Conservation (phyloP, 148 eudicot species). For the Oxyria digyna region DNA sequence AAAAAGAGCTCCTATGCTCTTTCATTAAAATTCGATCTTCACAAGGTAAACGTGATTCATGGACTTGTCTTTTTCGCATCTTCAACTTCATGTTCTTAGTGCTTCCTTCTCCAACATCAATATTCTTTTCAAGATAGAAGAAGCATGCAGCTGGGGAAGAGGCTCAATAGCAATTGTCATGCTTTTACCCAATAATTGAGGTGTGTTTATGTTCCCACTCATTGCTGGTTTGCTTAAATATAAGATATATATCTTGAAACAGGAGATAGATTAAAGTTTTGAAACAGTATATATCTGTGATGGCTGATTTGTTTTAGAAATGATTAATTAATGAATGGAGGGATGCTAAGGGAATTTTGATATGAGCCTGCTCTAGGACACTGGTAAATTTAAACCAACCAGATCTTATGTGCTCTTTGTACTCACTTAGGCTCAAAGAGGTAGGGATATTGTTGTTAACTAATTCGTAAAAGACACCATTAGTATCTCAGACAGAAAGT, state of each 20-base stretch:
- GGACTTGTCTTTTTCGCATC: not conserved
- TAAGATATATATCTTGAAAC: not conserved
- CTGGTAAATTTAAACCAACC: no score
- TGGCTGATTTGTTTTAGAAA: not conserved
- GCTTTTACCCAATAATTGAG: conserved; percentile 93
- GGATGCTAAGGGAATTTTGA: no score
- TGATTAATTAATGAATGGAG: no score
- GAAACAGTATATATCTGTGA: not conserved
- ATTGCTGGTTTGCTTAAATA: not conserved
- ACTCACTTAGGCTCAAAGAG: no score
- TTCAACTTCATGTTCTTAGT: conserved; percentile 4
- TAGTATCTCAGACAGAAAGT: no score
- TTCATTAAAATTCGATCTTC: conserved; percentile 61
- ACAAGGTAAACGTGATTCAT: conserved; percentile 40
- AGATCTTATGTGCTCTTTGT: no score
- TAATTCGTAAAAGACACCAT: no score
- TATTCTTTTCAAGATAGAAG: conserved; percentile 30
- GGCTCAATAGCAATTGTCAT: conserved; percentile 66
- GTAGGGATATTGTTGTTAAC: no score
- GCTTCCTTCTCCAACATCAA: conserved; percentile 2
- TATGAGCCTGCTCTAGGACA: not conserved
- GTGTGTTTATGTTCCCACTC: conserved; percentile 20
- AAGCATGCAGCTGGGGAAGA: conserved; percentile 79
- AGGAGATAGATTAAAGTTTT: not conserved
- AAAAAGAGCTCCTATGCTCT: conserved; percentile 61